phyloP scores from a whole-genome alignment of 139 green algal genomes.

The Chlorella sp. region DNA sequence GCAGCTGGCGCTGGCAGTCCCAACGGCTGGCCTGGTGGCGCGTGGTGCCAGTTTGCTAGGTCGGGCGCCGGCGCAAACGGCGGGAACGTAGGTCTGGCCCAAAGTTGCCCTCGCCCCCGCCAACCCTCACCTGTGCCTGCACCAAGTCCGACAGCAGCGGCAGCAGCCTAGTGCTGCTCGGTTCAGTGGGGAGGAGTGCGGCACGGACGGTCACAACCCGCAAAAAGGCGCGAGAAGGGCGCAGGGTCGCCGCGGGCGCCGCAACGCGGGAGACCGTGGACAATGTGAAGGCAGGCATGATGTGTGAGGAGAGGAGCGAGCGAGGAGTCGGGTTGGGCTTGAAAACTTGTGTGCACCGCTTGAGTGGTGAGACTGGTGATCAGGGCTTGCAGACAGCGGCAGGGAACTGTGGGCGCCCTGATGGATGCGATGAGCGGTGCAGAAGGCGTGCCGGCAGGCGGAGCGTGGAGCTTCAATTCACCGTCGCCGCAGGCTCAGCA shows the following conservation, averaged over 20 bases:
- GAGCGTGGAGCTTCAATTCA: too few species aligned
- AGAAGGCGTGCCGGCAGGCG: too few species aligned
- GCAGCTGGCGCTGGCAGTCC: neutral
- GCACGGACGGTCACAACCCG: neutral
- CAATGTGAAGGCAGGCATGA: neutral
- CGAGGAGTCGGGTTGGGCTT: neutral
- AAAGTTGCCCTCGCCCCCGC: neutral
- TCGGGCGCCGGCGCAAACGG: too few species aligned
- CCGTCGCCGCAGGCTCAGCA: too few species aligned
- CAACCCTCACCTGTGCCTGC: constrained; percentile 5
- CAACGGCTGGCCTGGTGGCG: neutral
- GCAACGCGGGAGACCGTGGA: neutral
- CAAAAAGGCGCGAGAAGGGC: neutral
- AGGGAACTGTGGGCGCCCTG: neutral
- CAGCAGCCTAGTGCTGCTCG: neutral
- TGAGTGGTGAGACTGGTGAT: neutral
- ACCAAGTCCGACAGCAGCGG: constrained; percentile 23
- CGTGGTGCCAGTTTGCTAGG: neutral
- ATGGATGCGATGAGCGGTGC: too few species aligned
- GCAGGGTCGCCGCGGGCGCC: neutral
- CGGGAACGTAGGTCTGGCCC: too few species aligned
- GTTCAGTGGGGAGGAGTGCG: neutral
- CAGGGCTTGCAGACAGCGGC: neutral
- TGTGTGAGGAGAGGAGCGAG: neutral
- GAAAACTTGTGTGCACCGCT: neutral